Base-by-base conservation (phyloP, 768 basidiomycete species). In the Suillus subluteus region DNA sequence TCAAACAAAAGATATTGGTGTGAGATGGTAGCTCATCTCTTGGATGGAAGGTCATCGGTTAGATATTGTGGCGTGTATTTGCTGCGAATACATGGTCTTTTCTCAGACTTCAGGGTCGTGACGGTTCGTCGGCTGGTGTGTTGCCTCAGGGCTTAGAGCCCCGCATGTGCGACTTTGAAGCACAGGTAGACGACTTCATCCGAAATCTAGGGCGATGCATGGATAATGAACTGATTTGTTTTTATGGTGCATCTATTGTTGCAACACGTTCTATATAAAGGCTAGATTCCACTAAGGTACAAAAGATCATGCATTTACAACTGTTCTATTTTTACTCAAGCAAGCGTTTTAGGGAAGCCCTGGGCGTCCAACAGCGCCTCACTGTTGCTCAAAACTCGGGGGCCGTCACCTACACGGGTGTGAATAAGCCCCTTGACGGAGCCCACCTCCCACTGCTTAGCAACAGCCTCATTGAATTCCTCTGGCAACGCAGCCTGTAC, bases 371-470 rank as follows among this genome's bases (percentile, higher is more conserved):
- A 78, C 69, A 99, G 74, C 30, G 87, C 79, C 71, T 94, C 92
- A 61, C 85, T 85, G 0, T 76, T 73, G 40, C 78, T 84, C 43
- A 98, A 77, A 21, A 87, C 86, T 69, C 91, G 84, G 0, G 97
- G 97, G 0, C 97, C 96, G 73, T 95, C 96, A 0, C 97, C 97
- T 9, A 98, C 94, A 55, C 85, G 82, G 11, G 97, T 98, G 78
- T 97, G 95, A 62, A 99, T 98, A 74, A 98, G 83, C 4, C 88
- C 83, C 79, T 94, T 94, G 48, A 99, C 95, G 2, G 92, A 88
- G 1, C 92, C 96, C 9, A 85, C 81, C 21, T 84, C 86, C 74
- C 88, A 94, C 59, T 81, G 83, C 77, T 89, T 90, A 43, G 91
- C 90, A 3, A 96, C 94, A 48, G 81, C 85, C 43, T 81, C 81